Evolutionary conservation across 2,329 filamentous ascomycete genomes (phyloP).

Genomic region (Blastomyces gilchristii): DNA sequence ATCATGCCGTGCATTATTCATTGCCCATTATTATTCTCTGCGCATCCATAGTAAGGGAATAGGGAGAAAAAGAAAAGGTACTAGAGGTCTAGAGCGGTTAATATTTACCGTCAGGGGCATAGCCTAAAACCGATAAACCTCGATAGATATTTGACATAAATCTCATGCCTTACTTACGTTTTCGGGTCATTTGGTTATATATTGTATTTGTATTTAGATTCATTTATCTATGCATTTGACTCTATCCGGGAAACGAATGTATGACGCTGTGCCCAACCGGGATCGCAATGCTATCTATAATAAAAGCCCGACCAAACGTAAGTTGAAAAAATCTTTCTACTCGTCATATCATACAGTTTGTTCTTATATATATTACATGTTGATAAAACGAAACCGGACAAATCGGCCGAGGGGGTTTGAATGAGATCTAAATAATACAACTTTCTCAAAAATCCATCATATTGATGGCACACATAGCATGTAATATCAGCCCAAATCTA

Average conservation of each 20-base stretch:
- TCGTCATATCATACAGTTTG: not conserved
- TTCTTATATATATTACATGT: conserved; percentile 1
- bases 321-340: not conserved
- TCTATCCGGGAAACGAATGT: not conserved
- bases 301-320: not conserved
- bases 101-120: not conserved
- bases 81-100: not conserved
- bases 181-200: not conserved
- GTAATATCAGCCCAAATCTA: not conserved
- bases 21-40: not conserved
- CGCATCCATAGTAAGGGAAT: not conserved
- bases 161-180: too few relatives aligned
- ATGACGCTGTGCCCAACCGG: not conserved
- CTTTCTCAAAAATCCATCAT: not conserved
- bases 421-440: not conserved
- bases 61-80: not conserved
- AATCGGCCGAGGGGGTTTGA: not conserved
- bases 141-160: not conserved
- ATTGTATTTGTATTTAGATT: not conserved
- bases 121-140: not conserved
- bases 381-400: not conserved
- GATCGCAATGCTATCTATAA: not conserved
- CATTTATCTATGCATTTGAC: not conserved
- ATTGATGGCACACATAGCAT: not conserved
- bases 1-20: not conserved